These are phyloP conservation scores for Wallacemonas sp. DNA, from an alignment of 208 protist genomes.

Conservation along the genomic window DNA sequence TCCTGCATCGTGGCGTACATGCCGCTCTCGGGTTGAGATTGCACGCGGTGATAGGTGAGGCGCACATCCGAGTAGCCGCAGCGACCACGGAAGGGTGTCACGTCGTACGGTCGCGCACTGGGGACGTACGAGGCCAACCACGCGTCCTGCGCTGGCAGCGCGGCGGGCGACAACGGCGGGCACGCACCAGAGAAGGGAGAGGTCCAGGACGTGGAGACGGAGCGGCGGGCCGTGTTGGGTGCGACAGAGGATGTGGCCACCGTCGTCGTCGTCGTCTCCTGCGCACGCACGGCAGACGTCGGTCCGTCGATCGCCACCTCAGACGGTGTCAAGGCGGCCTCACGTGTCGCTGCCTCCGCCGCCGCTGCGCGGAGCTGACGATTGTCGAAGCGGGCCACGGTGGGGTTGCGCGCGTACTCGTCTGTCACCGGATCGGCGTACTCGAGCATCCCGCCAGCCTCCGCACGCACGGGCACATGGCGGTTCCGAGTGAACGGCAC, in stretches of 20 bases:
- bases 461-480: not conserved
- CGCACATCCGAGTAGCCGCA: constrained; percentile 19
- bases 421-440: constrained; percentile 20
- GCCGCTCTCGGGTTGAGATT: constrained; percentile 14
- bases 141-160: constrained; percentile 8
- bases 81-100: constrained; percentile 20
- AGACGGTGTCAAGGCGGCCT: no score
- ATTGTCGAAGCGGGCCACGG: constrained; percentile 20
- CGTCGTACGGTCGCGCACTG: constrained; percentile 18
- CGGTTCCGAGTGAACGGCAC: constrained; percentile 2
- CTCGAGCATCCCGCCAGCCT: constrained; percentile 19
- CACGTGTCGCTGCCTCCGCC: no score
- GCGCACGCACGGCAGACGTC: no score
- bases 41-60: constrained; percentile 21
- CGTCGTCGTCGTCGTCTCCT: no score
- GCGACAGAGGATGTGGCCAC: no score
- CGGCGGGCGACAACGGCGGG: not conserved
- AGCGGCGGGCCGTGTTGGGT: no score
- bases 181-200: no score
- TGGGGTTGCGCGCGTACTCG: constrained; percentile 12
- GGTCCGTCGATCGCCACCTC: no score
- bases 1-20: constrained; percentile 19
- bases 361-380: no score
- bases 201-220: no score
- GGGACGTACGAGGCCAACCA: constrained; percentile 19